Evolutionary conservation across 192 early-diverging fungal species (phyloP), one percentile per base, ranked within the genome.

Genomic region (Dimargaris xerosporica): DNA sequence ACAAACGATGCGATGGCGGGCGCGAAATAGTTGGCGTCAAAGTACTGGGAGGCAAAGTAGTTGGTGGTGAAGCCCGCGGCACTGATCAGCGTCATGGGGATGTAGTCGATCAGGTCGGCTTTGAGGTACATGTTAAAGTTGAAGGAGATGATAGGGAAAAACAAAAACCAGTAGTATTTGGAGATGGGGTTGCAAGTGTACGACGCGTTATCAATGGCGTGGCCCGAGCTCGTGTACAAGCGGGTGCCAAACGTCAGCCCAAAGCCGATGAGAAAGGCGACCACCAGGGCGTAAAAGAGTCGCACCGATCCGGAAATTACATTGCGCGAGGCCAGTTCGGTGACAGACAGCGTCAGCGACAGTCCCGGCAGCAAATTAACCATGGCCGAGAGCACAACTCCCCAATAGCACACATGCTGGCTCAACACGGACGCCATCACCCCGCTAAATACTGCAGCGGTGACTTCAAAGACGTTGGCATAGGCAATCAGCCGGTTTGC

Each of bases 321-420:
- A 67, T 96, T 96, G 46, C 85, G 78, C 17, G 90, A 87, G 0
- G 86, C 80, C 65, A 96, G 70, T 65, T 96, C 93, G 70, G 91
- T 90, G 54, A 96, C 85, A 21, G 86, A 73, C 50, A 85, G 76
- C 0, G 93, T 96, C 60, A 96, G 67, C 9, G 81, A 71, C 48
- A 93, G 76, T 11, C 93, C 93, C 0, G 85, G 82, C 6, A 86
- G 71, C 31, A 83, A 65, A 67, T 83, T 73, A 17, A 83, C 78
- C 53, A 82, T 71, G 30, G 80, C 81, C 0, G 84, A 71, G 11
- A 88, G 70, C 2, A 80, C 67, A 11, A 84, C 82, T 0, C 80
- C 76, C 39, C 76, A 72, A 62, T 80, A 87, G 66, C 83, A 85
- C 42, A 87, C 74, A 25, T 82, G 63, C 39, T 78, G 71, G 42